Evolutionary conservation across 352 stramenopile genomes (phyloP), one percentile per base, ranked within the genome.

Genomic region (Pythium aquatile): DNA sequence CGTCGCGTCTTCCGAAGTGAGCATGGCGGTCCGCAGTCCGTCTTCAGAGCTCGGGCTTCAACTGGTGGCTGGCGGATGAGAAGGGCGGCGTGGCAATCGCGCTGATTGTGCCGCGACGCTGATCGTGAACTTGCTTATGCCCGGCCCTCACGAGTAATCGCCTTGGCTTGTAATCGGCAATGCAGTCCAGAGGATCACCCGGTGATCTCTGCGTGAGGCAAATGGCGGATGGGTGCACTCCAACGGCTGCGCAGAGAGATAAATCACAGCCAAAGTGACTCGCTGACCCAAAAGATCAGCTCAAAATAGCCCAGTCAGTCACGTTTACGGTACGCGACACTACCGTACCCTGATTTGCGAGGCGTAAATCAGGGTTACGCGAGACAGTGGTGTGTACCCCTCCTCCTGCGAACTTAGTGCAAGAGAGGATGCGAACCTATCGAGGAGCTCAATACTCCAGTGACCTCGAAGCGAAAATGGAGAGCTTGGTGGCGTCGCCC

Each of bases 1-100:
- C 33, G 53, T 29, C 39, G 61, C 39, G 32, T 44, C 30, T 47
- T 67, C 52, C 14, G 61, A 62, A 35, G 55, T 61, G 42, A 61
- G 52, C 61, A 67, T 67, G 33, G 24, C 33, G 0, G 10, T 20
- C 4, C 32, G 32, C 32, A 9, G 32, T 35, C 6, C 37, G 17
- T 16, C 40, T 24, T 24, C 20, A 24, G 20, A 24, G 20, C 20
- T 24, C 20, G 20, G 40, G 5, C 44, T 51, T 51, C 44, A 51
- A 51, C 44, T 51, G 44, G 44, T 51, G 44, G 39, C 42, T 53
- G 29, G 40, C 6, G 26, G 42, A 7, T 30, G 56, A 40, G 55
- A 2, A 11, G 17, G 16, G 2, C 20, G 3, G 55, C 17, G 28
- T 5, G 16, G 10, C 11, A 20, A 49, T 5, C 17, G n/a, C 20